A percentile compares a stretch with the other conserved stretches of the same genome.
phyloP scores from a whole-genome alignment of 2,329 filamentous ascomycete species.

The Alternaria solani region DNA sequence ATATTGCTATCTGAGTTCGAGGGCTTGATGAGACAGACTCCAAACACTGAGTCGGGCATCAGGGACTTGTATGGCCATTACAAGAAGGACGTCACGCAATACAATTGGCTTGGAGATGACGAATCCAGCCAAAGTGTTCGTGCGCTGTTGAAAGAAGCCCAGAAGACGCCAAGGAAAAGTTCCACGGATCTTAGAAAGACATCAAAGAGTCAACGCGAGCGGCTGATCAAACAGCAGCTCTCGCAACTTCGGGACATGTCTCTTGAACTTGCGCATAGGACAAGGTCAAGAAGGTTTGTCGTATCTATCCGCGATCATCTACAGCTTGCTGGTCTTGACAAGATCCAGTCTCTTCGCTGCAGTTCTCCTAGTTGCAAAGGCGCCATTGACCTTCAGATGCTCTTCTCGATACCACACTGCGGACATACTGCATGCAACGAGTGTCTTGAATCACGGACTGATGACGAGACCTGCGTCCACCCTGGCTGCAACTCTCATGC shows the following conservation, averaged over 20 bases:
- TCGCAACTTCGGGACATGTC: slow-evolving; percentile 30
- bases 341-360: slow-evolving; percentile 16
- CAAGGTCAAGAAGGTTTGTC: slow-evolving; percentile 37
- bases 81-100: slow-evolving; percentile 23
- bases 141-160: slow-evolving; percentile 18
- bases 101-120: slow-evolving; percentile 35
- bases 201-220: slow-evolving; percentile 5
- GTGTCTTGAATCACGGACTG: slow-evolving; percentile 32
- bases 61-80: slow-evolving; percentile 29
- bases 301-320: slow-evolving; percentile 21
- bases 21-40: slow-evolving; percentile 11
- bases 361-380: slow-evolving; percentile 27
- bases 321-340: slow-evolving; percentile 3
- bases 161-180: slow-evolving; percentile 6
- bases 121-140: slow-evolving; percentile 19
- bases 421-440: slow-evolving; percentile 37
- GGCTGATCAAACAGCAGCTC: slow-evolving; percentile 23
- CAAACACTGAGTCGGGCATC: slow-evolving; percentile 2
- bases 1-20: slow-evolving; percentile 28
- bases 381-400: slow-evolving; percentile 3
- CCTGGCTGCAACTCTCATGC: slow-evolving; percentile 29
- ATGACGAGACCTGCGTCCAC: slow-evolving; percentile 33
- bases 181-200: slow-evolving; percentile 15
- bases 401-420: slow-evolving; percentile 35
- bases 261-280: slow-evolving; percentile 28